These are phyloP conservation scores for Aspergillus ellipticus DNA, from an alignment of 495 filamentous ascomycete species.

Conservation along the genomic window DNA sequence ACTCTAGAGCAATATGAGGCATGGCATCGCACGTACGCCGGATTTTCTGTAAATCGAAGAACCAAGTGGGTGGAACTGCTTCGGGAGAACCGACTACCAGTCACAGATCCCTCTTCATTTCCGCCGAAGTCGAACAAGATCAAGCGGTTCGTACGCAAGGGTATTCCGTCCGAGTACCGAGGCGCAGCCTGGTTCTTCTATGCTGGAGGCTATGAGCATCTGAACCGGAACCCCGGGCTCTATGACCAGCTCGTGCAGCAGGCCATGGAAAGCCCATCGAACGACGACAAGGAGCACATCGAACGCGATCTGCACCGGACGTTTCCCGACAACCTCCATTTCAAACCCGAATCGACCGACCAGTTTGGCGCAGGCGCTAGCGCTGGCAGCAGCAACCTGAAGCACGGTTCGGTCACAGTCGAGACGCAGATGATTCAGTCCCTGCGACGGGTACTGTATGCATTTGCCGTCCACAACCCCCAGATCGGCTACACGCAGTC, in stretches of 20 bases:
- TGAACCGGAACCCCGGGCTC: slow-evolving; percentile 67
- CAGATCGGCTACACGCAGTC: slow-evolving; percentile 94
- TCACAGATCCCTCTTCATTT: slow-evolving; percentile 68
- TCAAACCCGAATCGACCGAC: slow-evolving; percentile 64
- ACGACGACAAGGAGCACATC: slow-evolving; percentile 81
- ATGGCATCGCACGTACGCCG: slow-evolving; percentile 71
- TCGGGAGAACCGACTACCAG: slow-evolving; percentile 69
- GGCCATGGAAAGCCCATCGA: slow-evolving; percentile 57
- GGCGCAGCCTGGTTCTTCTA: slow-evolving; percentile 98
- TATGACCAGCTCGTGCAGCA: slow-evolving; percentile 67
- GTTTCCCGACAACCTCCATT: slow-evolving; percentile 91
- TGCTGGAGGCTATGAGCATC: slow-evolving; percentile 76
- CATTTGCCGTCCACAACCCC: slow-evolving; percentile 86
- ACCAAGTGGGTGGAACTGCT: slow-evolving; percentile 80
- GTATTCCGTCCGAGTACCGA: slow-evolving; percentile 89
- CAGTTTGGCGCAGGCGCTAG: slow-evolving; percentile 16
- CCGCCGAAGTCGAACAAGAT: slow-evolving; percentile 76
- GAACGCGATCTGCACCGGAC: slow-evolving; percentile 93
- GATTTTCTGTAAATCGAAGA: slow-evolving; percentile 63
- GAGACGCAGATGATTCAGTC: slow-evolving; percentile 78
- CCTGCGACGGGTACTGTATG: slow-evolving; percentile 79
- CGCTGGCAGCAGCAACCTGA: slow-evolving; percentile 30
- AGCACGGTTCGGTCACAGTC: slow-evolving; percentile 31
- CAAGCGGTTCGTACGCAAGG: slow-evolving; percentile 88
- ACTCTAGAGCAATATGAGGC: slow-evolving; percentile 71